Conservation (phyloP, 495 filamentous ascomycete genomes). For the Pyrenopolyporus hunteri region DNA sequence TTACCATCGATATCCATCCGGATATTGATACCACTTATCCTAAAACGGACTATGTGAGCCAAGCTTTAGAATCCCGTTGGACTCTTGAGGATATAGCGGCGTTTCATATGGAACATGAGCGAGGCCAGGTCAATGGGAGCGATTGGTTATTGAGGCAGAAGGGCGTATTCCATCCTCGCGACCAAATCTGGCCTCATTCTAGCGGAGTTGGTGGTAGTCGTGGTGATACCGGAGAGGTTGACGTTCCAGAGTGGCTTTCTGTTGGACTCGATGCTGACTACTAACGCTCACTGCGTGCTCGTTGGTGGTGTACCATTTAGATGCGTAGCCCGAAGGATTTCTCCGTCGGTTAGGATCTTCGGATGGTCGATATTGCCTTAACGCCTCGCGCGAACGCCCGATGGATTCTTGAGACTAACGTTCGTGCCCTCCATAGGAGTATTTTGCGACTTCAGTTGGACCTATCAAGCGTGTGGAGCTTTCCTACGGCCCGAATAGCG, state of each 20-base stretch:
- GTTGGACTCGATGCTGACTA: constrained; percentile 35
- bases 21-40: constrained; percentile 3
- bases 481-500: constrained; percentile 89
- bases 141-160: neutral
- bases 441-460: constrained; percentile 86
- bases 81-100: neutral
- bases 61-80: constrained; percentile 6
- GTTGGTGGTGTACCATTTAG: constrained; percentile 62
- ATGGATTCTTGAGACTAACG: constrained; percentile 43
- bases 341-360: constrained; percentile 17
- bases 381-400: constrained; percentile 21
- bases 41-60: constrained; percentile 1
- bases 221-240: neutral
- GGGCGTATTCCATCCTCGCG: constrained; percentile 1
- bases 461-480: constrained; percentile 86
- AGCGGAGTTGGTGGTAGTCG: neutral
- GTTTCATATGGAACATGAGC: constrained; percentile 1
- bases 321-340: constrained; percentile 24
- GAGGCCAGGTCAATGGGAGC: neutral
- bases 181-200: neutral
- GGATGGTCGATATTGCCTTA: constrained; percentile 37
- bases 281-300: constrained; percentile 72
- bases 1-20: neutral
- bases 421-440: constrained; percentile 75
- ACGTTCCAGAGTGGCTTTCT: neutral